phyloP scores from a whole-genome alignment of 2,329 filamentous ascomycete species.

The Hypoxylon sp. region DNA sequence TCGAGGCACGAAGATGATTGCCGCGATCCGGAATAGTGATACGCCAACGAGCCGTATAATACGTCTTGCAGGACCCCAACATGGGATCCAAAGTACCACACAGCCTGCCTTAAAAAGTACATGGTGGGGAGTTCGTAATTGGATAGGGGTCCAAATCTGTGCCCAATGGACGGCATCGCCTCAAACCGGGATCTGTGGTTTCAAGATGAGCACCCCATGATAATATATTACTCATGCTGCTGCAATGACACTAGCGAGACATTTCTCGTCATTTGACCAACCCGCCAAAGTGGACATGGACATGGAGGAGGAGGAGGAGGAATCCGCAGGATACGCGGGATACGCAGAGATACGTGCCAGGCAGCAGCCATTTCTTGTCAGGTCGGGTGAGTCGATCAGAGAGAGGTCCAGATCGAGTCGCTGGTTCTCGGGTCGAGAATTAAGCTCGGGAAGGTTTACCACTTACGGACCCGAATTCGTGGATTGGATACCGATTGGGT shows the following conservation, averaged over 20 bases:
- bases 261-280: conserved; percentile 9
- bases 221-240: conserved; percentile 11
- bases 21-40: conserved; percentile 31
- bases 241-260: conserved; percentile 12
- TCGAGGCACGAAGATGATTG: conserved; percentile 33
- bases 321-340: neutral
- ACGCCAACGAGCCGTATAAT: conserved; percentile 27
- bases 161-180: conserved; percentile 25
- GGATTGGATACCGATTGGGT: conserved; percentile 47
- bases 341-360: neutral
- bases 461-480: conserved; percentile 40
- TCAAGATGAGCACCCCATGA: conserved; percentile 37
- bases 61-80: conserved; percentile 15
- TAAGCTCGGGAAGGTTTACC: conserved; percentile 6
- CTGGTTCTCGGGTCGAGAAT: neutral
- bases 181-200: conserved; percentile 27
- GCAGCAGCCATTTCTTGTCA: neutral
- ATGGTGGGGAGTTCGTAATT: conserved; percentile 23
- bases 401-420: neutral
- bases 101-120: conserved; percentile 26
- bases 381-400: neutral
- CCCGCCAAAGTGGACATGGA: neutral
- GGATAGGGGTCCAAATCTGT: conserved; percentile 19
- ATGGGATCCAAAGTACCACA: conserved; percentile 18
- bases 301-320: neutral